Evolutionary conservation across 2,329 filamentous ascomycete genomes (phyloP).

Genomic region (Chalaropsis thielavioides): DNA sequence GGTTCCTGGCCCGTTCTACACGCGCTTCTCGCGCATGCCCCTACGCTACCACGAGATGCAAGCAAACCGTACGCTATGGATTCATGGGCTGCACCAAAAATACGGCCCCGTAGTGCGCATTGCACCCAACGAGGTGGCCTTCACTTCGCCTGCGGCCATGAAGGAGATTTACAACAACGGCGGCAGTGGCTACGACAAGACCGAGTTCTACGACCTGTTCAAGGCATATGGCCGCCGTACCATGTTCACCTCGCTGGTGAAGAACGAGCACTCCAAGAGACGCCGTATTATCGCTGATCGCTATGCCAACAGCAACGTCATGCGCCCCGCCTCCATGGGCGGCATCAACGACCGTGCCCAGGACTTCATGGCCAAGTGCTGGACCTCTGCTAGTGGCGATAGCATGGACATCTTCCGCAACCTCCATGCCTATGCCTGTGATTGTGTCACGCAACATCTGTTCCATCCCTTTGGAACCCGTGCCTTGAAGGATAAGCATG

Average conservation of each 20-base stretch:
- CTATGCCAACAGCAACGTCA: conserved; percentile 54
- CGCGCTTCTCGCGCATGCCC: conserved; percentile 36
- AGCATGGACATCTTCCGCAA: conserved; percentile 48
- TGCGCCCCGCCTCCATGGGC: conserved; percentile 38
- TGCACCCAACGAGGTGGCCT: conserved; percentile 44
- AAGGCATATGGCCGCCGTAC: conserved; percentile 42
- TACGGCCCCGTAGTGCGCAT: conserved; percentile 46
- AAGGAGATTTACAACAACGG: conserved; percentile 50
- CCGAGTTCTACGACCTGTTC: conserved; percentile 49
- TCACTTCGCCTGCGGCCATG: conserved; percentile 39
- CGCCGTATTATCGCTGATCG: conserved; percentile 50
- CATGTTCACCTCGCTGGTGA: conserved; percentile 46
- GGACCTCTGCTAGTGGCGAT: conserved; percentile 26
- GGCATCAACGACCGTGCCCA: conserved; percentile 44
- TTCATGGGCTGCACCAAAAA: conserved; percentile 40
- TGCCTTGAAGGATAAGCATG: conserved; percentile 39
- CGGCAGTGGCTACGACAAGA: conserved; percentile 51
- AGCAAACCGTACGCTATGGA: conserved; percentile 38
- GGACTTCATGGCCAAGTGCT: conserved; percentile 41
- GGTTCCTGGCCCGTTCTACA: conserved; percentile 35
- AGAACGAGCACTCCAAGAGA: conserved; percentile 46
- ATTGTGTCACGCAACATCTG: conserved; percentile 55
- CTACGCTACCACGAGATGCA: conserved; percentile 44
- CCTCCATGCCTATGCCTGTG: conserved; percentile 54
- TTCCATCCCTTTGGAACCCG: conserved; percentile 51